Percentiles rank a stretch among this genome's conserved stretches.
phyloP scores from a whole-genome alignment of 805 yeast genomes.

The Kazachstania psychrophila region DNA sequence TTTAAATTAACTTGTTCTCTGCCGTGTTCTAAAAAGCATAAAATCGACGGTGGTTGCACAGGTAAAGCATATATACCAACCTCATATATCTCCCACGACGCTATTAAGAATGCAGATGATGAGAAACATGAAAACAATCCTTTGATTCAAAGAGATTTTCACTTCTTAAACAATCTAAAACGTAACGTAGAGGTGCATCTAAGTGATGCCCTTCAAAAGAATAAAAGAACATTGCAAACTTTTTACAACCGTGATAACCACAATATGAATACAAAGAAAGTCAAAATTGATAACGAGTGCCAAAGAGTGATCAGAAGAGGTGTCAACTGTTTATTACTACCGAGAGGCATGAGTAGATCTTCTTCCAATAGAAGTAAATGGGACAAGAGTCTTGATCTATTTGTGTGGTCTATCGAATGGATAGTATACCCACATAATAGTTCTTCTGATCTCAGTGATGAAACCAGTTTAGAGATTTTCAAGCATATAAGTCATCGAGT shows the following conservation, averaged over 20 bases:
- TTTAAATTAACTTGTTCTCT: constrained; percentile 55
- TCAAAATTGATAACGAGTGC: constrained; percentile 4
- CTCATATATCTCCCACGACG: constrained; percentile 41
- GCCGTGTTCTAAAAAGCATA: constrained; percentile 64
- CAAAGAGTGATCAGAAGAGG: constrained; percentile 44
- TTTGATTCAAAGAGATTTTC: constrained; percentile 71
- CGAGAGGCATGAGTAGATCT: constrained; percentile 68
- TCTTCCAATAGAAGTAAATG: constrained; percentile 55
- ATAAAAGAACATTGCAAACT: constrained; percentile 34
- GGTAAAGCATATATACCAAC: constrained; percentile 55
- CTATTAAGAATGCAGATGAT: constrained; percentile 33
- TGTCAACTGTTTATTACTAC: constrained; percentile 52
- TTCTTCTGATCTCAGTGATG: neutral
- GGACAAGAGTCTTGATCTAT: constrained; percentile 52
- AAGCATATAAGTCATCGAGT: constrained; percentile 33
- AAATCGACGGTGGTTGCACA: constrained; percentile 49
- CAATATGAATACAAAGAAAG: constrained; percentile 12
- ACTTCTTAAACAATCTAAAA: constrained; percentile 53
- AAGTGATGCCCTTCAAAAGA: constrained; percentile 38
- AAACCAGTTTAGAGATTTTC: constrained; percentile 17
- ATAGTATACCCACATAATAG: constrained; percentile 30
- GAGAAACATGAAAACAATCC: constrained; percentile 33
- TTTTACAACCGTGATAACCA: constrained; percentile 18
- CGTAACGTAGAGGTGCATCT: constrained; percentile 53
- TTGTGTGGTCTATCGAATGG: constrained; percentile 80